These are phyloP conservation scores for Trichophyton simii DNA, from an alignment of 2,329 filamentous ascomycete species.

Conservation along the genomic window DNA sequence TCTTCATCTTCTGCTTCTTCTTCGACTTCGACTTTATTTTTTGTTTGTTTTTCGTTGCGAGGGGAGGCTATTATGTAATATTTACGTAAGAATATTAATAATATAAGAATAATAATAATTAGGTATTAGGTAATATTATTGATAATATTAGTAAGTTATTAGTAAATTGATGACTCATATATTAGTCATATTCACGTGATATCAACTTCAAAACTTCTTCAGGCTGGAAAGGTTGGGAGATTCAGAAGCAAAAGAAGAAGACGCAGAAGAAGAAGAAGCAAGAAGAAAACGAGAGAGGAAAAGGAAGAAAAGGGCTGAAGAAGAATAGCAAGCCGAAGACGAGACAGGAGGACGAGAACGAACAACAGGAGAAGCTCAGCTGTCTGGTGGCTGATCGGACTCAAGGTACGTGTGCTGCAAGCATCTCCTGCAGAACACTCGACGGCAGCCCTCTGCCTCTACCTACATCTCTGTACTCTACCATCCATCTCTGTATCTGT, in stretches of 20 bases:
- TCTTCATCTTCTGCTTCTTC: not conserved
- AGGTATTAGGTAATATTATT: too few species aligned
- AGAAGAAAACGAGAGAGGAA: slow-evolving; percentile 2
- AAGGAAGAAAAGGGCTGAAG: not conserved
- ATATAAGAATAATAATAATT: too few species aligned
- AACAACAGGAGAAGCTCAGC: too few species aligned
- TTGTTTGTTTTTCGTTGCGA: too few species aligned
- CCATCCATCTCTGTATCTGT: not conserved
- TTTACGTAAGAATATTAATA: not conserved
- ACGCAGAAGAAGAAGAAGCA: slow-evolving; percentile 3
- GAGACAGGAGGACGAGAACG: not conserved
- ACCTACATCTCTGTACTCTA: slow-evolving; percentile 7
- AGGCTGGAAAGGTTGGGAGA: too few species aligned
- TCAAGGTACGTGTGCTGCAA: slow-evolving; percentile 1
- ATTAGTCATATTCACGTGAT: not conserved
- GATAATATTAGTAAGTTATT: not conserved
- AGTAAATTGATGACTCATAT: not conserved
- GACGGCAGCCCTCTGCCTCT: not conserved
- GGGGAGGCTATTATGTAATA: not conserved
- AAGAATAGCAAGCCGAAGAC: not conserved
- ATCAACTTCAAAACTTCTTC: not conserved
- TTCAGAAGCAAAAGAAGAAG: not conserved
- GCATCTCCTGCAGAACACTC: not conserved
- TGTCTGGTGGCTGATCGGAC: not conserved
- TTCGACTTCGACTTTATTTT: too few species aligned